phyloP scores from a whole-genome alignment of 164 flowering plant genomes.

The Chloranthus sessilifolius region DNA sequence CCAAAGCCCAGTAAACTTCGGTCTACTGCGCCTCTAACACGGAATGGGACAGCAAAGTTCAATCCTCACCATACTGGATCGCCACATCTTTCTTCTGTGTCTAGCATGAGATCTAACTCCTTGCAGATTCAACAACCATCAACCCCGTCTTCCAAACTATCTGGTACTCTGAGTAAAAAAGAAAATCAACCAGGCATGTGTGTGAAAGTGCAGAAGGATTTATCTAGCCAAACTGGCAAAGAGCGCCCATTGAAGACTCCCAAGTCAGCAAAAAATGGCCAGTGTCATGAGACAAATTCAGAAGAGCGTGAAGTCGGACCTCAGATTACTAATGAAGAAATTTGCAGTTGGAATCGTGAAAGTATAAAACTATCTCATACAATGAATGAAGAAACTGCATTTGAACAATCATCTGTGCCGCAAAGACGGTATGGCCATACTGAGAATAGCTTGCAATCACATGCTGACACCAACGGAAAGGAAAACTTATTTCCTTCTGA shows the following conservation, averaged over 20 bases:
- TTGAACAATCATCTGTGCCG: too few relatives aligned
- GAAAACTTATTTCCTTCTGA: conserved; percentile 19
- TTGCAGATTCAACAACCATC: conserved; percentile 19
- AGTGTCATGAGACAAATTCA: conserved; percentile 4
- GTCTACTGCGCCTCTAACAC: conserved; percentile 16
- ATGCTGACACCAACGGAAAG: too few relatives aligned
- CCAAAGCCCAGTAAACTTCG: conserved; percentile 26
- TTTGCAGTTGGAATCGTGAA: too few relatives aligned
- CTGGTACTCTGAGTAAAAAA: conserved; percentile 12
- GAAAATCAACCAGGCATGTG: conserved; percentile 9
- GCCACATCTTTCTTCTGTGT: conserved; percentile 12
- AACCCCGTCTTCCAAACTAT: conserved; percentile 15
- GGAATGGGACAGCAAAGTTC: conserved; percentile 10
- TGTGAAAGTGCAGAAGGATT: conserved; percentile 11
- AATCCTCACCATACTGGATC: conserved; percentile 12
- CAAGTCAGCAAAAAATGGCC: conserved; percentile 1
- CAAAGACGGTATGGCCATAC: too few relatives aligned
- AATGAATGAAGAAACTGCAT: too few relatives aligned
- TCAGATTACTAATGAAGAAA: too few relatives aligned
- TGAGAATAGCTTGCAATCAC: too few relatives aligned
- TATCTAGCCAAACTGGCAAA: conserved; percentile 15
- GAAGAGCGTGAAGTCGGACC: conserved; percentile 14
- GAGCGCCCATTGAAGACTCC: conserved; percentile 6
- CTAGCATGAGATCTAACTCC: conserved; percentile 19
- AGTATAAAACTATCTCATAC: too few relatives aligned